These are phyloP conservation scores for Verbascum thapsus DNA, from an alignment of 257 asterid species.

Conservation along the genomic window DNA sequence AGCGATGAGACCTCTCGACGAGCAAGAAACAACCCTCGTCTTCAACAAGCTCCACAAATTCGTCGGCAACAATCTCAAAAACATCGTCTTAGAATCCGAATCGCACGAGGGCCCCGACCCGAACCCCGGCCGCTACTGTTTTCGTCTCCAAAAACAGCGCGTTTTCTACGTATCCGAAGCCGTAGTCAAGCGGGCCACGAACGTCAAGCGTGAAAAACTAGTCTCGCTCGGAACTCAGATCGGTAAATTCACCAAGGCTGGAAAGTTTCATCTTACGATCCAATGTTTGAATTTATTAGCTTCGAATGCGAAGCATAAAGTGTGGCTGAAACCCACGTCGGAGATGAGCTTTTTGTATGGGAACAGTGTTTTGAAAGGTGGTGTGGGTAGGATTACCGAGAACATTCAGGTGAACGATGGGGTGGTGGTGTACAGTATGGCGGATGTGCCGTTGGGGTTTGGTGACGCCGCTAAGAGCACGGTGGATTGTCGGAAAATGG, in stretches of 20 bases:
- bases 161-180: conserved; percentile 88
- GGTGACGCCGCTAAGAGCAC: conserved; percentile 92
- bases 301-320: conserved; percentile 82
- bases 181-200: conserved; percentile 80
- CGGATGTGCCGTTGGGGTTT: conserved; percentile 84
- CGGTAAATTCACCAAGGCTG: conserved; percentile 74
- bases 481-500: conserved; percentile 80
- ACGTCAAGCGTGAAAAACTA: conserved; percentile 76
- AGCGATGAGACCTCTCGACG: conserved; percentile 80
- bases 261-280: conserved; percentile 68
- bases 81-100: conserved; percentile 66
- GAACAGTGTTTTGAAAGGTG: conserved; percentile 85
- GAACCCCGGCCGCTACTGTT: conserved; percentile 74
- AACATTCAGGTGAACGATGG: conserved; percentile 75
- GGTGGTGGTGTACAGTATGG: conserved; percentile 83
- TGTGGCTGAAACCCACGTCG: conserved; percentile 85
- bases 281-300: conserved; percentile 67
- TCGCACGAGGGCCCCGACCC: conserved; percentile 85
- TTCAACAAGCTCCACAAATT: conserved; percentile 86
- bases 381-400: conserved; percentile 92
- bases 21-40: conserved; percentile 77
- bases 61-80: conserved; percentile 77
- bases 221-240: conserved; percentile 77
- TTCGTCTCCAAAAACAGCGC: conserved; percentile 80
- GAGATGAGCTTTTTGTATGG: conserved; percentile 91